Percentiles rank a stretch among this genome's conserved stretches.
Conservation (phyloP, 2,329 filamentous ascomycete species). For the Fusarium goolgardi region DNA sequence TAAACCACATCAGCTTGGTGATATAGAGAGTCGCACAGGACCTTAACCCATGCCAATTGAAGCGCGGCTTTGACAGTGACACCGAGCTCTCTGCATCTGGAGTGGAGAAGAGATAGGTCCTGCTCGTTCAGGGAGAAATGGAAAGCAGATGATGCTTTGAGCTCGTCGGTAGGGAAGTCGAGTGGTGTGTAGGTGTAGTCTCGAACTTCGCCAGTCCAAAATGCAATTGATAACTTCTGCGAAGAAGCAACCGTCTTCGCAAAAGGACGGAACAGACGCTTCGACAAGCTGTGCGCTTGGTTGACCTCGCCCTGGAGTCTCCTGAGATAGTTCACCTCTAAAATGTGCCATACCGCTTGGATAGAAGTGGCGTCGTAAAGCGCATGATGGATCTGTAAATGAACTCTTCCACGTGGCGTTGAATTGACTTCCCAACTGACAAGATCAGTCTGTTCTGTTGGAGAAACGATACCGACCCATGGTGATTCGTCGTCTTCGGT, state of each 20-base stretch:
- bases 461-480: constrained; percentile 26
- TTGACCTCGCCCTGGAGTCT: neutral
- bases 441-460: constrained; percentile 17
- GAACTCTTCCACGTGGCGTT: neutral
- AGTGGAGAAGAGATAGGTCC: constrained; percentile 4
- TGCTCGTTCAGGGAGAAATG: neutral
- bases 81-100: neutral
- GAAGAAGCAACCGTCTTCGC: constrained; percentile 1
- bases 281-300: fast-evolving
- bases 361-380: constrained; percentile 26
- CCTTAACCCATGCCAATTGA: constrained; percentile 20
- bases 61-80: constrained; percentile 18
- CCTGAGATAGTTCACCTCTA: neutral
- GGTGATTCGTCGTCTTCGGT: constrained; percentile 18
- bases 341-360: neutral
- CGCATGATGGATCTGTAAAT: constrained; percentile 22
- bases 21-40: constrained; percentile 9
- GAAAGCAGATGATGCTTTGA: constrained; percentile 16
- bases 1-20: constrained; percentile 13
- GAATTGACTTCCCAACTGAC: constrained; percentile 10
- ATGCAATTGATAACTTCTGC: neutral
- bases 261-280: constrained; percentile 15
- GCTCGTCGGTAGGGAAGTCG: neutral
- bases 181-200: constrained; percentile 9
- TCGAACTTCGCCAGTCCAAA: neutral